phyloP scores from a whole-genome alignment of 257 asterid genomes.

The Nicotiana tabacum region DNA sequence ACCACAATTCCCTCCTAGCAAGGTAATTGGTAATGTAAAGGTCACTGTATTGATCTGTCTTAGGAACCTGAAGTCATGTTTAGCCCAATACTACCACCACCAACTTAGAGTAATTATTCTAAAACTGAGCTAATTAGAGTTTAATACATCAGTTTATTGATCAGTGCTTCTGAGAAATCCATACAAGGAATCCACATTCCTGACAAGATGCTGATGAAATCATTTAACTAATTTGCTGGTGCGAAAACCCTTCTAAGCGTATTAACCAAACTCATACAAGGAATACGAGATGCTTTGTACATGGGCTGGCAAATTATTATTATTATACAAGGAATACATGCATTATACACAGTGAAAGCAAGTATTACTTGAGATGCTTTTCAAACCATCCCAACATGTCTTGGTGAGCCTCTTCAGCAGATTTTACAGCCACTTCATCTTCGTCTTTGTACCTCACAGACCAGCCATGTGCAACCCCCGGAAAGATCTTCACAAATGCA shows the following conservation, averaged over 20 bases:
- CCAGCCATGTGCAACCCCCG: conserved; percentile 59
- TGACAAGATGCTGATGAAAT: background rate
- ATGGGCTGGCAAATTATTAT: no score
- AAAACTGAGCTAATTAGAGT: no score
- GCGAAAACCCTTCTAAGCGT: background rate
- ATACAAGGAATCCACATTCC: background rate
- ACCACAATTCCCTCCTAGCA: no score
- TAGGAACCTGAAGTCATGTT: no score
- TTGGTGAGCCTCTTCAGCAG: conserved; percentile 49
- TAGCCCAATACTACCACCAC: no score
- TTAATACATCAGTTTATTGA: no score
- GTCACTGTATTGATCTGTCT: no score
- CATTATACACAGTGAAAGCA: background rate
- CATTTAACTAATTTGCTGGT: background rate
- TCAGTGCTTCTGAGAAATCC: no score
- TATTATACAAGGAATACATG: no score
- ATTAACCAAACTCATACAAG: background rate
- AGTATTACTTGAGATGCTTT: conserved; percentile 35
- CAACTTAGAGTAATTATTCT: no score
- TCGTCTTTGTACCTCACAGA: conserved; percentile 48
- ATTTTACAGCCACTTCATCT: conserved; percentile 37
- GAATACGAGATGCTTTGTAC: no score
- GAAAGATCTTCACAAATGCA: conserved; percentile 53
- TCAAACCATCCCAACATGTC: conserved; percentile 46
- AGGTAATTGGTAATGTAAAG: no score